A percentile compares a stretch with the other conserved stretches of the same genome.
phyloP scores from a whole-genome alignment of 768 basidiomycete species.

The Sarcodon aspratus region DNA sequence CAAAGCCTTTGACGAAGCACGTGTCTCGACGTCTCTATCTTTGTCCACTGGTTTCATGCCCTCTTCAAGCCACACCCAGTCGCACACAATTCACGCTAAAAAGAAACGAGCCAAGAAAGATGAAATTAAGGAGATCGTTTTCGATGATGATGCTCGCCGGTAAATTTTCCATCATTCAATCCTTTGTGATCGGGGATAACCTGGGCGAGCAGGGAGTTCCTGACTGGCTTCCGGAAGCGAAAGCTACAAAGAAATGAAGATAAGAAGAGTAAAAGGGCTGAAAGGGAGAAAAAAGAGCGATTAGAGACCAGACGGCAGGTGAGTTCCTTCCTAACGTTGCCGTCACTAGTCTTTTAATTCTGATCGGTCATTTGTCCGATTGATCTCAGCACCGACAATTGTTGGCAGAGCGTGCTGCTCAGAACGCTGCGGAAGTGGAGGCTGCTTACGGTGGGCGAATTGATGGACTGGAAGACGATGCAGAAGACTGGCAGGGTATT shows the following conservation, averaged over 20 bases:
- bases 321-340: constrained; percentile 9
- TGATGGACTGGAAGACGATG: background rate
- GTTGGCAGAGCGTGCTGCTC: constrained; percentile 63
- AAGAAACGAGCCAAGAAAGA: constrained; percentile 55
- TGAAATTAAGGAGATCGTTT: constrained; percentile 72
- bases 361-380: background rate
- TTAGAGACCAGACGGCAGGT: constrained; percentile 74
- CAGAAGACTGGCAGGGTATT: constrained; percentile 3
- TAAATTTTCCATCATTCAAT: constrained; percentile 17
- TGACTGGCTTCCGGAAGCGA: constrained; percentile 91
- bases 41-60: no score
- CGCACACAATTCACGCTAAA: constrained; percentile 49
- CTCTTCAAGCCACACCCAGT: constrained; percentile 26
- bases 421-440: constrained; percentile 75
- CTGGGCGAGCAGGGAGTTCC: constrained; percentile 51
- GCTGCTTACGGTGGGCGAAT: constrained; percentile 42
- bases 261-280: constrained; percentile 58
- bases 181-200: background rate
- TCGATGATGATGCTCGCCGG: constrained; percentile 82
- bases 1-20: no score
- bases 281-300: constrained; percentile 68
- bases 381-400: constrained; percentile 56
- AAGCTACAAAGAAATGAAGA: constrained; percentile 78
- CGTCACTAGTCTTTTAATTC: constrained; percentile 6
- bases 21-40: no score